Percentiles rank a stretch among this genome's conserved stretches.
phyloP scores from a whole-genome alignment of 768 basidiomycete genomes.

The Tremella fuciformis region DNA sequence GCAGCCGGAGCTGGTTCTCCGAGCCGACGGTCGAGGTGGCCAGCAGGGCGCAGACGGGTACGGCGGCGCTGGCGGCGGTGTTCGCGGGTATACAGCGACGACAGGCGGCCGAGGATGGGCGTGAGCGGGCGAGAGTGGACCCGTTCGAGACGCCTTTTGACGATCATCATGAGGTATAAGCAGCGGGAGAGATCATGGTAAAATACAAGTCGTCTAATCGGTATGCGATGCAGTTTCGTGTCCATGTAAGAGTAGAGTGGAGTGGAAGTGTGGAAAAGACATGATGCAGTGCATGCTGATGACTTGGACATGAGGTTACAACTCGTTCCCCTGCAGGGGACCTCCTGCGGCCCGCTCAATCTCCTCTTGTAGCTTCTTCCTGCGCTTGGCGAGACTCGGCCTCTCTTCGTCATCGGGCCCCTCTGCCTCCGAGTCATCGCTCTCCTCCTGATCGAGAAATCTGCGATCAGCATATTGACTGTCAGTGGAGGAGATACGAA shows the following conservation, averaged over 20 bases:
- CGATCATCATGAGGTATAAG: background rate
- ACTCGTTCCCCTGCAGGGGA: slow-evolving; percentile 16
- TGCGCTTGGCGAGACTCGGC: slow-evolving; percentile 9
- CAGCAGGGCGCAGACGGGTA: slow-evolving; percentile 17
- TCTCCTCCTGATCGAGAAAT: slow-evolving; percentile 1
- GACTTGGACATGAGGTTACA: background rate
- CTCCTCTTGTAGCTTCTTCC: slow-evolving; percentile 30
- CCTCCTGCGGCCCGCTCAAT: slow-evolving; percentile 41
- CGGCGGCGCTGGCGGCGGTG: slow-evolving; percentile 20
- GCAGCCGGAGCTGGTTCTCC: slow-evolving; percentile 4
- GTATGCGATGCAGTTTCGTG: background rate
- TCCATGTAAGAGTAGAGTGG: too few species aligned
- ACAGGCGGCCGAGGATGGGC: background rate
- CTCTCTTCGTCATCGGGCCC: slow-evolving; percentile 18
- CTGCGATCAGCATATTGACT: background rate
- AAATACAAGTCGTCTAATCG: background rate
- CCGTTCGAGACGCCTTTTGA: slow-evolving; percentile 16
- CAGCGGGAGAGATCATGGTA: background rate
- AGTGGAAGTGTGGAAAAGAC: too few species aligned
- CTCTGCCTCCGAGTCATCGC: slow-evolving; percentile 2
- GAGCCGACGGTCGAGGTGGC: slow-evolving; percentile 4
- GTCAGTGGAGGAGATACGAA: background rate
- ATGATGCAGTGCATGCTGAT: too few species aligned
- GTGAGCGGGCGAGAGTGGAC: background rate
- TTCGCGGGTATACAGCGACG: slow-evolving; percentile 12